Base-by-base conservation (phyloP, 495 filamentous ascomycete species). In the Penicillium lividum region DNA sequence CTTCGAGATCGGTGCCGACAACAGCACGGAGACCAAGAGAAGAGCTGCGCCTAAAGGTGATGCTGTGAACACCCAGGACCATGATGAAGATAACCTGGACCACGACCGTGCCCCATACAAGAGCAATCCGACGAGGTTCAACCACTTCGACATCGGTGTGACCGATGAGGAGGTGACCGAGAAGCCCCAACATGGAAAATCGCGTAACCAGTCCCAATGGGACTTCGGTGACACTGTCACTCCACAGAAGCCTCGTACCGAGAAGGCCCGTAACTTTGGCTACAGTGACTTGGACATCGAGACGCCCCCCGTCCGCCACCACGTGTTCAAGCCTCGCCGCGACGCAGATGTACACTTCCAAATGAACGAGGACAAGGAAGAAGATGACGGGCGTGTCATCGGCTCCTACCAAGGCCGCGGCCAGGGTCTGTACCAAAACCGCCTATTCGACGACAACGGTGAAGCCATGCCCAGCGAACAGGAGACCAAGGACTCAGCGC, bases 261-360 rank as follows among this genome's bases (percentile, higher is more conserved):
- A 84, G 47, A 79, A 86, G 56, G 74, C 85, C 16, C 82, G 86
- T 38, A 31, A 92, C 66, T 96, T 89, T 60, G 84, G 86, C 70
- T 88, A 85, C 73, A 84, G 79, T 61, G 91, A 88, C 45, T 77
- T 84, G 53, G 72, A 11, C 33, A 36, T 11, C 33, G 80, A 88
- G 44, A 81, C 80, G 15, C 86, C 87, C 5, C 80, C 79, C 30
- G 74, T 73, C 34, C 81, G 82, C 34, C 70, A 79, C 0, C 77
- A 83, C 27, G 74, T 84, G 51, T 70, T 74, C 52, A 87, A 92
- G 60, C 77, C 89, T 13, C 91, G 93, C 44, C 88, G 84, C 25
- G 90, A 96, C 57, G 84, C 88, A 13, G 85, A 90, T 61, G 74
- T 86, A 0, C 91, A 97, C 73, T 96, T 97, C 62, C 81, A 89